Evolutionary conservation across 352 stramenopile species (phyloP).

Genomic region (Phytophthora cajani): DNA sequence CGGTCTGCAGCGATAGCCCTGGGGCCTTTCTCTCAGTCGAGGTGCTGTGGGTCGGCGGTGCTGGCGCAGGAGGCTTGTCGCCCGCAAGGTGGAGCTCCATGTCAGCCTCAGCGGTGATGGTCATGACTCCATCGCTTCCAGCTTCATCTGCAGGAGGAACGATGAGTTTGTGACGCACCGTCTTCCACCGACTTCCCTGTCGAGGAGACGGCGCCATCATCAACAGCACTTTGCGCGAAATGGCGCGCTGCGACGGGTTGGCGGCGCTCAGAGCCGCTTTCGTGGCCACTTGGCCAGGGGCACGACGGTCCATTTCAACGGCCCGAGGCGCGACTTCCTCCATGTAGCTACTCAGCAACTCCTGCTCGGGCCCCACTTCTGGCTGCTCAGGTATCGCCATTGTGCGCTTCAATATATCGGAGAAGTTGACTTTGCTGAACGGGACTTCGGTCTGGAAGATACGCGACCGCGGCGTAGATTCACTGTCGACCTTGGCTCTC

Average conservation of each 20-base stretch:
- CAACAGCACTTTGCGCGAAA: constrained; percentile 28
- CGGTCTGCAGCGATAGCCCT: background rate
- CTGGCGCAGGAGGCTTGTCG: constrained; percentile 1
- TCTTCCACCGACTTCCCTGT: constrained; percentile 32
- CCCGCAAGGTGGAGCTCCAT: constrained; percentile 14
- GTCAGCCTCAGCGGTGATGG: constrained; percentile 29
- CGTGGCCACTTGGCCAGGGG: constrained; percentile 23
- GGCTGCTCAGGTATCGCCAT: background rate
- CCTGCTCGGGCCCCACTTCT: constrained; percentile 3
- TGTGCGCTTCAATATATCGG: background rate
- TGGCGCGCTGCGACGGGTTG: constrained; percentile 23
- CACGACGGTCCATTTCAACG: constrained; percentile 29
- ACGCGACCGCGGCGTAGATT: constrained; percentile 13
- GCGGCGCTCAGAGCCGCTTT: constrained; percentile 27
- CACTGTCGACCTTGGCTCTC: background rate
- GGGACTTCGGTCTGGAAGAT: constrained; percentile 34
- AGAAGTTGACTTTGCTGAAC: constrained; percentile 6
- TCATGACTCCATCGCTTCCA: constrained; percentile 9
- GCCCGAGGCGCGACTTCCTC: constrained; percentile 23
- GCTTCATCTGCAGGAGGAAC: constrained; percentile 7
- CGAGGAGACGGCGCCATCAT: constrained; percentile 24
- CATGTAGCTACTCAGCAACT: constrained; percentile 31
- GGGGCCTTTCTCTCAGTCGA: constrained; percentile 17
- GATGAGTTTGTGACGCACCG: constrained; percentile 30
- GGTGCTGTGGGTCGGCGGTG: background rate